Evolutionary conservation across 2,329 filamentous ascomycete genomes (phyloP).

Genomic region (Stachybotrys chlorohalonatus): DNA sequence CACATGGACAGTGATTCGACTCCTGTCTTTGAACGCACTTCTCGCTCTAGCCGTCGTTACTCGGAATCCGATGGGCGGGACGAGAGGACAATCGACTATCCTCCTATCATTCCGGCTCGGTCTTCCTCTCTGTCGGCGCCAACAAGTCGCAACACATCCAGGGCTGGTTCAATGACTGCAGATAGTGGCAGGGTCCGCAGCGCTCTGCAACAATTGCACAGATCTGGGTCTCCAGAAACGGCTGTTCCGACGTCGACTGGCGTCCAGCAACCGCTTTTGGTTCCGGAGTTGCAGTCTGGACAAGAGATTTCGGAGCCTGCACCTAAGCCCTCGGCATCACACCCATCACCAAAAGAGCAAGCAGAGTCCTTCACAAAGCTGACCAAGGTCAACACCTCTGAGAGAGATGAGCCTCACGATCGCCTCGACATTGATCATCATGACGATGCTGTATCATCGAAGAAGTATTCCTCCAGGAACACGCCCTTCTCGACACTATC

Average conservation of each 20-base stretch:
- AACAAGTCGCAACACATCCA: conserved; percentile 48
- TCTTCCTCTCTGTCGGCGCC: conserved; percentile 55
- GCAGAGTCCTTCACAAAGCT: neutral
- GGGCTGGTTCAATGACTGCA: conserved; percentile 45
- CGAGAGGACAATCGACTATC: conserved; percentile 50
- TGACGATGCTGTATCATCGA: conserved; percentile 44
- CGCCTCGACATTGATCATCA: conserved; percentile 35
- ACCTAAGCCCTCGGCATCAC: neutral
- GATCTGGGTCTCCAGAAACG: neutral
- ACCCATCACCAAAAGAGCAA: neutral
- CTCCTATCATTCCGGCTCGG: conserved; percentile 46
- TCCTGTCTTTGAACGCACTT: conserved; percentile 32
- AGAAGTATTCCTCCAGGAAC: conserved; percentile 43
- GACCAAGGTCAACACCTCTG: conserved; percentile 5
- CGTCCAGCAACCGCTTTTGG: neutral
- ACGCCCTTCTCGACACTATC: conserved; percentile 56
- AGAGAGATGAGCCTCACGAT: conserved; percentile 7
- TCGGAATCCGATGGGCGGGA: conserved; percentile 42
- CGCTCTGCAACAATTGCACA: conserved; percentile 16
- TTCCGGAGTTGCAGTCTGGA: neutral
- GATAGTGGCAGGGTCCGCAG: conserved; percentile 51
- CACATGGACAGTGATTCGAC: conserved; percentile 32
- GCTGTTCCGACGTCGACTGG: neutral
- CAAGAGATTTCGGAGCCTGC: neutral
- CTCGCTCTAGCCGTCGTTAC: conserved; percentile 29